Evolutionary conservation across 1,139 yeast species (phyloP), one percentile per base, ranked within the genome.

Genomic region (Pichia kudriavzevii): DNA sequence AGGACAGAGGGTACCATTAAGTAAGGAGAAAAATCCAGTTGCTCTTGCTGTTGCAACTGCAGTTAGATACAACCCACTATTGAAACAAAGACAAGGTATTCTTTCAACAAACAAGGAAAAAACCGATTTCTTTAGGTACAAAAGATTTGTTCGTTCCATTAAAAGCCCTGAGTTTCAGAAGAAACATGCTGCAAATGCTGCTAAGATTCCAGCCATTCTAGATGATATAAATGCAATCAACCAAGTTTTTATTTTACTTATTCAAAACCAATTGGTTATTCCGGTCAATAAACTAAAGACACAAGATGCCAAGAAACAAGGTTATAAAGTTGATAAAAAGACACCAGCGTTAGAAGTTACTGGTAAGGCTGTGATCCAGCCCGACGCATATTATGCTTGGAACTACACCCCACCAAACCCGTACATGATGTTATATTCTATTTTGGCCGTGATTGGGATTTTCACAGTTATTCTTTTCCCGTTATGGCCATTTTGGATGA

Each of bases 401-500:
- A 68, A 75, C 40, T 87, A 78, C 61, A 75, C 72, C 43, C 85
- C 88, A 40, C 85, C 87, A 34, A 82, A 82, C 44, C 72, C 84
- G 33, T 71, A 63, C 60, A 61, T 85, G 67, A 48, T 75, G 57
- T 50, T 72, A 48, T 74, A 82, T 58, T 74, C 94, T 42, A 60
- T 68, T 37, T 59, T 85, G 59, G 70, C 82, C 25, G 63, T 88
- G 27, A 68, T 65, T 10, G 87, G 70, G 16, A 75, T 87, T 9
- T 78, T 91, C 49, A 72, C 84, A 2, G 62, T 87, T 29, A 84
- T 91, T 24, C 69, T 91, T 53, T 93, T 85, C 76, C 99, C 98
- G 44, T 70, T 91, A 51, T 91, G 99, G 99, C 99, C 99, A 16
- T 56, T 67, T 32, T 74, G 78, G 59, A 77, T 91, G 93, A 80